Evolutionary conservation across 768 basidiomycete genomes (phyloP).

Genomic region (Russula dissimulans): DNA sequence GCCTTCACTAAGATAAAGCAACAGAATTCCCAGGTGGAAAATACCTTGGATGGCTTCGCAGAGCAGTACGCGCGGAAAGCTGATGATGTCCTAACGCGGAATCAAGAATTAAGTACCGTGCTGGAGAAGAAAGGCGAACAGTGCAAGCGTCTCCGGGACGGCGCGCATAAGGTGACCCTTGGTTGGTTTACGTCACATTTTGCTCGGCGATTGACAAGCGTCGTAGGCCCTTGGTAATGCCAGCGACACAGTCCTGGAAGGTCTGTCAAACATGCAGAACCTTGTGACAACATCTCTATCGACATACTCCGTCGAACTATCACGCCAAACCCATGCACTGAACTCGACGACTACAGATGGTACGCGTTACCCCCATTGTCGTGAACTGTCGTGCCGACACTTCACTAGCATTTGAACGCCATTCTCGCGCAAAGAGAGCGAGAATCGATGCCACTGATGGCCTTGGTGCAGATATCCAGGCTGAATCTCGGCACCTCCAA

Average conservation of each 20-base stretch:
- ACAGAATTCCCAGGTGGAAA: slow-evolving; percentile 48
- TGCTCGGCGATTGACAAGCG: slow-evolving; percentile 5
- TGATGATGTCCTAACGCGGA: slow-evolving; percentile 34
- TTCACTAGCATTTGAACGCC: slow-evolving; percentile 47
- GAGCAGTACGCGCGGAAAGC: slow-evolving; percentile 41
- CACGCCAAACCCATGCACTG: slow-evolving; percentile 38
- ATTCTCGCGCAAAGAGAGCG: slow-evolving; percentile 55
- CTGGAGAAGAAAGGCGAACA: slow-evolving; percentile 42
- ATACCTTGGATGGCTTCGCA: slow-evolving; percentile 38
- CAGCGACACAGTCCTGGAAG: slow-evolving; percentile 33
- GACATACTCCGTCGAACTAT: slow-evolving; percentile 43
- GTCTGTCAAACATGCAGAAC: slow-evolving; percentile 37
- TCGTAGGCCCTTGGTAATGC: slow-evolving; percentile 35
- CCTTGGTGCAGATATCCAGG: slow-evolving; percentile 41
- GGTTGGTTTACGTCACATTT: not conserved
- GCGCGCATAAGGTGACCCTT: slow-evolving; percentile 44
- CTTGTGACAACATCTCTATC: slow-evolving; percentile 39
- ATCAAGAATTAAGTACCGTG: slow-evolving; percentile 31
- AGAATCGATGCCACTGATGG: slow-evolving; percentile 50
- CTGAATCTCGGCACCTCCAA: slow-evolving; percentile 44
- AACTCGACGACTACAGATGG: slow-evolving; percentile 37
- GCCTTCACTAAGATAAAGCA: slow-evolving; percentile 44
- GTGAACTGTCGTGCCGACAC: not conserved
- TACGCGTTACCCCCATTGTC: slow-evolving; percentile 22
- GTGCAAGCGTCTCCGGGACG: slow-evolving; percentile 47